These are phyloP conservation scores for Suaeda aralocaspica DNA, from an alignment of 148 eudicot species.

Conservation along the genomic window DNA sequence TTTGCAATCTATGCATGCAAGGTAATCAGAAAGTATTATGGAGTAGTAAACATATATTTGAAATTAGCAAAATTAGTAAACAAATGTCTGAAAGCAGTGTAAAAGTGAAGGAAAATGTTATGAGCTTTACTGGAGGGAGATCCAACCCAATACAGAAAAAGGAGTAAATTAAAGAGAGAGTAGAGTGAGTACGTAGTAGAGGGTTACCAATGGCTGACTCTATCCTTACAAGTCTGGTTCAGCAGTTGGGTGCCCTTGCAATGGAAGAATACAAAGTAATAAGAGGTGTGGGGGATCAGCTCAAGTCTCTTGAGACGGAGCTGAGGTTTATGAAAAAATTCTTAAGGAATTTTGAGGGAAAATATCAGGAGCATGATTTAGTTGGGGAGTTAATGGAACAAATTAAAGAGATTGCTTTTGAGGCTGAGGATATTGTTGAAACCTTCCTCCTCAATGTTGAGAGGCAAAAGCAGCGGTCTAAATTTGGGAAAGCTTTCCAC, in stretches of 20 bases:
- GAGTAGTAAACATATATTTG: too few relatives aligned
- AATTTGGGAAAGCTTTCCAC: neutral
- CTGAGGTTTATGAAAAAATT: constrained; percentile 24
- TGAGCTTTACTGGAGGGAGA: too few relatives aligned
- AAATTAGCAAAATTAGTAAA: too few relatives aligned
- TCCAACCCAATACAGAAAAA: too few relatives aligned
- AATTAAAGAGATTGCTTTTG: constrained; percentile 25
- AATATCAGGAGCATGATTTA: constrained; percentile 10
- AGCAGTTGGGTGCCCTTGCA: constrained; percentile 9
- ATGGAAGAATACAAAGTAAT: constrained; percentile 7
- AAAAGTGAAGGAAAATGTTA: too few relatives aligned
- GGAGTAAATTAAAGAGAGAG: too few relatives aligned
- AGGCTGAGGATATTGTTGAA: constrained; percentile 29
- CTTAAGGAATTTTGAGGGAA: constrained; percentile 20
- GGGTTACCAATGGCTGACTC: constrained; percentile 3
- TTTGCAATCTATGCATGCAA: too few relatives aligned
- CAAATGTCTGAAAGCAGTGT: too few relatives aligned
- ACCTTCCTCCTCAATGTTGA: constrained; percentile 17
- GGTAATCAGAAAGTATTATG: too few relatives aligned
- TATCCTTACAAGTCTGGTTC: constrained; percentile 12
- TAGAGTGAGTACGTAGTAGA: neutral
- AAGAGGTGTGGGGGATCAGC: constrained; percentile 6
- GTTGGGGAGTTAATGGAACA: constrained; percentile 18
- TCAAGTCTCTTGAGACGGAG: constrained; percentile 11
- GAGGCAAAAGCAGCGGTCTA: constrained; percentile 19